Evolutionary conservation across 305 asterid species (phyloP).

Genomic region (Fraxinus platypoda): DNA sequence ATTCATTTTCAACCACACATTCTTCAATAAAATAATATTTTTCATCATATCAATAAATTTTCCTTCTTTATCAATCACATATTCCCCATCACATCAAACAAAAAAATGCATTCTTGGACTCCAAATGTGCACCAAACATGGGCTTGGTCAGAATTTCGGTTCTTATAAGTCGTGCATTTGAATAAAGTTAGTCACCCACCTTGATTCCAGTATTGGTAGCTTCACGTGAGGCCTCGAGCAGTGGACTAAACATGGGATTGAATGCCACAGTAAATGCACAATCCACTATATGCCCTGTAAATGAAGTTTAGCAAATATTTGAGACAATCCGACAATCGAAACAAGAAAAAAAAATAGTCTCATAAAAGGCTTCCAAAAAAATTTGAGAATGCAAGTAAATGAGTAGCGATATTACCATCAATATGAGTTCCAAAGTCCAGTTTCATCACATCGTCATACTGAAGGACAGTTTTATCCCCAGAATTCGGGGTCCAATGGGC

Average conservation of each 20-base stretch:
- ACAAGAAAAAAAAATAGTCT: not conserved
- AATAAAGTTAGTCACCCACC: conserved; percentile 38
- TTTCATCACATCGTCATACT: conserved; percentile 55
- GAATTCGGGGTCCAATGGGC: conserved; percentile 59
- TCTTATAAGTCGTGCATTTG: not conserved
- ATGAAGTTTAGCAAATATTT: conserved; percentile 16
- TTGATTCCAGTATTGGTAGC: conserved; percentile 93
- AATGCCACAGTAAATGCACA: conserved; percentile 95
- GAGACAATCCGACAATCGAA: conserved; percentile 2
- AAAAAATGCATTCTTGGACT: too few relatives aligned
- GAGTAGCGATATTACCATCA: conserved; percentile 54
- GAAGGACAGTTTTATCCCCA: conserved; percentile 53
- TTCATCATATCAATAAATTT: too few relatives aligned
- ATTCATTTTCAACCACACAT: too few relatives aligned
- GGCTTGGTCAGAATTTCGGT: not conserved
- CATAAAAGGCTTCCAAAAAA: conserved; percentile 3
- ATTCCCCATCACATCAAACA: too few relatives aligned
- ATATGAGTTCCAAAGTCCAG: conserved; percentile 92
- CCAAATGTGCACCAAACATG: too few relatives aligned
- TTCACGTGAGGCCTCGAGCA: conserved; percentile 95
- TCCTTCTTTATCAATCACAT: too few relatives aligned
- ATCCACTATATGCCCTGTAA: conserved; percentile 85
- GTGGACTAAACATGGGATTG: conserved; percentile 91
- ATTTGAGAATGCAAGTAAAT: conserved; percentile 12
- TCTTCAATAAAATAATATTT: too few relatives aligned